These are phyloP conservation scores for Fusarium beomiforme DNA, from an alignment of 2,329 filamentous ascomycete genomes.

Conservation along the genomic window DNA sequence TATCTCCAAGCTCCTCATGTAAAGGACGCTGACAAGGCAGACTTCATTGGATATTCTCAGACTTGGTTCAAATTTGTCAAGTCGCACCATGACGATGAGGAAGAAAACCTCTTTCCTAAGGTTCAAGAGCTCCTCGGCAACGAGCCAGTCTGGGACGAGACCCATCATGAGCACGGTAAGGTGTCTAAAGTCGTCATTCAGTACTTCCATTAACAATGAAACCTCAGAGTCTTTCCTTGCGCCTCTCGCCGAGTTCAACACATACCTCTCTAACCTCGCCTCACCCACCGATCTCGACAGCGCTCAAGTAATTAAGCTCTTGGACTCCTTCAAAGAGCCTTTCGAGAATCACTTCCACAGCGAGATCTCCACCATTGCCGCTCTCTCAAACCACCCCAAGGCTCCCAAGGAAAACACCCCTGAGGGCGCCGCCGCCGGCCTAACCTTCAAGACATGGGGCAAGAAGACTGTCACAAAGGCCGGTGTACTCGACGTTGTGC, in stretches of 20 bases:
- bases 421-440: slow-evolving; percentile 56
- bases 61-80: slow-evolving; percentile 69
- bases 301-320: slow-evolving; percentile 57
- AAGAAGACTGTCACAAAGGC: slow-evolving; percentile 72
- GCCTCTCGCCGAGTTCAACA: slow-evolving; percentile 61
- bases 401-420: slow-evolving; percentile 59
- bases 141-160: slow-evolving; percentile 61
- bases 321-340: slow-evolving; percentile 60
- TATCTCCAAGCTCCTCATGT: slow-evolving; percentile 67
- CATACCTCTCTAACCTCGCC: slow-evolving; percentile 58
- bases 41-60: slow-evolving; percentile 67
- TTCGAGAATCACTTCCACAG: slow-evolving; percentile 66
- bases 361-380: slow-evolving; percentile 63
- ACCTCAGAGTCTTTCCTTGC: slow-evolving; percentile 57
- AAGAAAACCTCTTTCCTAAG: slow-evolving; percentile 64
- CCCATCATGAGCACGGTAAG: slow-evolving; percentile 65
- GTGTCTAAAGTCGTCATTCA: not conserved
- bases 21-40: slow-evolving; percentile 59
- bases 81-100: slow-evolving; percentile 70
- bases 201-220: not conserved
- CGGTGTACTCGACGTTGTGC: slow-evolving; percentile 67
- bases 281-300: slow-evolving; percentile 56
- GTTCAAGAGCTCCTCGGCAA: slow-evolving; percentile 62
- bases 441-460: slow-evolving; percentile 68
- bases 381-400: slow-evolving; percentile 59